Percentiles rank a stretch among this genome's conserved stretches.
These are phyloP conservation scores for Penicillium sp. DNA, from an alignment of 2,329 filamentous ascomycete genomes.

Conservation along the genomic window DNA sequence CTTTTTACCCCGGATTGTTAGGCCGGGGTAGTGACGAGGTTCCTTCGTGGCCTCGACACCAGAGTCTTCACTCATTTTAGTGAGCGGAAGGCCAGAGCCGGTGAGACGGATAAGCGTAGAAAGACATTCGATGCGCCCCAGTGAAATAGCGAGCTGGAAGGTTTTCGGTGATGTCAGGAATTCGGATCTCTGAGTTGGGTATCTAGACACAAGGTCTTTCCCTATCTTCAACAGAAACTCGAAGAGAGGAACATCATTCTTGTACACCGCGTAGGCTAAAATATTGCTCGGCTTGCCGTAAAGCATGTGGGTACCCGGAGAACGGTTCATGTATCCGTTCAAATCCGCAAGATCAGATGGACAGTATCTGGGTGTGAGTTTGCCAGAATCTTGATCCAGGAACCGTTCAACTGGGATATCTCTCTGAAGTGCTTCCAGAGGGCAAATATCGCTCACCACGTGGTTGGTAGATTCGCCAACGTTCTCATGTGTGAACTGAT, in stretches of 20 bases:
- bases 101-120: slow-evolving; percentile 63
- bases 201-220: slow-evolving; percentile 15
- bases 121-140: slow-evolving; percentile 36
- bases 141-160: slow-evolving; percentile 44
- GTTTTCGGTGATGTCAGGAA: slow-evolving; percentile 17
- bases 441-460: slow-evolving; percentile 62
- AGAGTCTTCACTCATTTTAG: slow-evolving; percentile 63
- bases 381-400: neutral
- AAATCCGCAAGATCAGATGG: too few species aligned
- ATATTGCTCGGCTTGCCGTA: slow-evolving; percentile 14
- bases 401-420: slow-evolving; percentile 32
- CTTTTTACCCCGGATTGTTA: slow-evolving; percentile 73
- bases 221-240: slow-evolving; percentile 58
- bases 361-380: neutral
- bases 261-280: slow-evolving; percentile 49
- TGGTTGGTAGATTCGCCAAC: slow-evolving; percentile 66
- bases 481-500: slow-evolving; percentile 71
- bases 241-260: slow-evolving; percentile 55
- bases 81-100: slow-evolving; percentile 67
- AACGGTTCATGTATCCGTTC: too few species aligned
- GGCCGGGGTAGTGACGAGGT: slow-evolving; percentile 70
- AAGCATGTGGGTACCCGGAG: too few species aligned
- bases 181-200: slow-evolving; percentile 4
- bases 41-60: slow-evolving; percentile 63
- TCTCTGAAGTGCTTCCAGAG: slow-evolving; percentile 53